These are phyloP conservation scores for Kwoniella newhampshirensis DNA, from an alignment of 768 basidiomycete genomes.

Conservation along the genomic window DNA sequence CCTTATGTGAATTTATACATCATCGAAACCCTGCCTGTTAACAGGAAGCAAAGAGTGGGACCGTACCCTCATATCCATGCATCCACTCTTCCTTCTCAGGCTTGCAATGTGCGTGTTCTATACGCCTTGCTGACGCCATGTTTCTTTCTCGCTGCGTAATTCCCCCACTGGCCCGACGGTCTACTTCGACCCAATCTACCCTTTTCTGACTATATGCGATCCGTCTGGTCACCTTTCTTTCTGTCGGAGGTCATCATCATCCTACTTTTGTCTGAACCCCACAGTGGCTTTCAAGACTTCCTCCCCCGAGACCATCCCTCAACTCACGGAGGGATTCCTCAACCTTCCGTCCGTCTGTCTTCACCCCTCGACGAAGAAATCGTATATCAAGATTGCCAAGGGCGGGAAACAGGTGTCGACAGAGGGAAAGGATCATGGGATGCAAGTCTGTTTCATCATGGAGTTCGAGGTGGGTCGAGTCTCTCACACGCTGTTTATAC, in stretches of 20 bases:
- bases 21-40: too few species aligned
- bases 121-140: too few species aligned
- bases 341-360: constrained; percentile 37
- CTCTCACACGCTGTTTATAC: too few species aligned
- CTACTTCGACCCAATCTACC: neutral
- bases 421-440: constrained; percentile 39
- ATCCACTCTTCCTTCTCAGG: too few species aligned
- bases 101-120: too few species aligned
- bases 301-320: constrained; percentile 9
- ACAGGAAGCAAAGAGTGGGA: too few species aligned
- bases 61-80: too few species aligned
- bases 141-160: neutral
- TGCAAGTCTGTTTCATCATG: constrained; percentile 41
- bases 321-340: constrained; percentile 36
- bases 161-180: neutral
- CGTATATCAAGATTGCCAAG: constrained; percentile 35
- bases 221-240: neutral
- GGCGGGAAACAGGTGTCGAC: constrained; percentile 43
- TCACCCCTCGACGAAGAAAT: constrained; percentile 13
- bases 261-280: neutral
- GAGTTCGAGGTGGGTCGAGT: constrained; percentile 44
- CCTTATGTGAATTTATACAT: neutral
- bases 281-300: constrained; percentile 23
- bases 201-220: too few species aligned
- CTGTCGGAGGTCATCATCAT: neutral